phyloP scores from a whole-genome alignment of 495 filamentous ascomycete genomes.

The Parmelia sp. region DNA sequence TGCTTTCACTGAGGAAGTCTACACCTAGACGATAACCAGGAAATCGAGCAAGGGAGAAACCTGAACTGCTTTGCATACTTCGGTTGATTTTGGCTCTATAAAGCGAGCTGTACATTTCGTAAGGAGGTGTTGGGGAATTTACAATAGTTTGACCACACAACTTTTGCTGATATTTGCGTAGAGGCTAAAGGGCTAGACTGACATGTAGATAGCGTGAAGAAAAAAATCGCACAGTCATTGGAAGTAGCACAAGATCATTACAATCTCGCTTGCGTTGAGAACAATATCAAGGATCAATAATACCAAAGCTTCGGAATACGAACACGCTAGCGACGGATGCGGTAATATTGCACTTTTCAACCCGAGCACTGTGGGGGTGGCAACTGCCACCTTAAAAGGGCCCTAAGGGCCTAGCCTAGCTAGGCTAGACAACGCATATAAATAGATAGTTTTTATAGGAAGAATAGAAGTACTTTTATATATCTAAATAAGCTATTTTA shows the following conservation, averaged over 20 bases:
- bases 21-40: constrained; percentile 50
- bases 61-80: background rate
- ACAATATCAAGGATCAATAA: constrained; percentile 12
- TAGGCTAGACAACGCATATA: too few relatives aligned
- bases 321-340: background rate
- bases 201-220: background rate
- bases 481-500: too few relatives aligned
- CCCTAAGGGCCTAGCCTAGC: too few relatives aligned
- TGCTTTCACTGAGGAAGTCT: constrained; percentile 73
- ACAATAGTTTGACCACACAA: background rate
- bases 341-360: background rate
- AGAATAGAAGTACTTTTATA: too few relatives aligned
- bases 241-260: too few relatives aligned
- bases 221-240: too few relatives aligned
- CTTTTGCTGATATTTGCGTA: background rate
- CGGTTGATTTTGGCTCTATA: background rate
- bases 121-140: background rate
- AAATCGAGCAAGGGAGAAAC: background rate
- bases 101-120: background rate
- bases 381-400: too few relatives aligned
- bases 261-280: background rate
- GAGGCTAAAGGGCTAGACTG: background rate
- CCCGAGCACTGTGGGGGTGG: too few relatives aligned
- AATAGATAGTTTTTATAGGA: too few relatives aligned
- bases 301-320: background rate